Evolutionary conservation across 2,329 filamentous ascomycete species (phyloP), one percentile per base, ranked within the genome.

Genomic region (Zasmidium citrigriseum): DNA sequence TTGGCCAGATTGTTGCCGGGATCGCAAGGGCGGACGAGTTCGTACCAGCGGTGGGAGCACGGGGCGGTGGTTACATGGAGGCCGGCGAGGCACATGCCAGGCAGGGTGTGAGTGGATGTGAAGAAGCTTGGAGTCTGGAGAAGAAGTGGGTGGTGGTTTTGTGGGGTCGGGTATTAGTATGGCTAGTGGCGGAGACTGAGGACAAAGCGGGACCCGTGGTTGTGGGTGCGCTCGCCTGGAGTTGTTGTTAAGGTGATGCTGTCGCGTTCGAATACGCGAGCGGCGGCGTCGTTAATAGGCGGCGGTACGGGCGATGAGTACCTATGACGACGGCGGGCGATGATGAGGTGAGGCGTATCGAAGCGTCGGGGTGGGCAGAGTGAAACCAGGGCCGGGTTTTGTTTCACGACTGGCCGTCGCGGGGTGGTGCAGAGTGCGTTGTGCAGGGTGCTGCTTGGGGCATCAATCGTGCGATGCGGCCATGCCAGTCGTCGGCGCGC

Each of bases 1-100:
- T 79, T 80, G 66, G 75, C 67, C 54, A 82, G 76, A 64, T 81
- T 77, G 66, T 71, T 74, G 49, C 71, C 71, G 1, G 76, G 72
- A 24, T 68, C 69, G 71, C 79, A 82, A 46, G 77, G 68, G 38
- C 74, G 72, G 29, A 76, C 69, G 24, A 82, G 75, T 58, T 78
- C 75, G 70, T 80, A 81, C 79, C 79, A 82, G 60, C 79, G 76
- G 63, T 82, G 79, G 55, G 73, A 70, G 73, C 79, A 82, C 46
- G 75, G 68, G 54, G 77, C 73, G 7, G 75, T 73, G 52, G 77
- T 77, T 57, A 80, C 76, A 70, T 80, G 80, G 46, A 82, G 73
- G 62, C 80, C 77, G 61, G 78, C 78, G 68, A 81, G 70, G 63
- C 79, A 82, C 79, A 82, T 82, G 64, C 59, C 57, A 64, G 60